Conservation (phyloP, 495 filamentous ascomycete species). For the Cercophora newfieldiana region DNA sequence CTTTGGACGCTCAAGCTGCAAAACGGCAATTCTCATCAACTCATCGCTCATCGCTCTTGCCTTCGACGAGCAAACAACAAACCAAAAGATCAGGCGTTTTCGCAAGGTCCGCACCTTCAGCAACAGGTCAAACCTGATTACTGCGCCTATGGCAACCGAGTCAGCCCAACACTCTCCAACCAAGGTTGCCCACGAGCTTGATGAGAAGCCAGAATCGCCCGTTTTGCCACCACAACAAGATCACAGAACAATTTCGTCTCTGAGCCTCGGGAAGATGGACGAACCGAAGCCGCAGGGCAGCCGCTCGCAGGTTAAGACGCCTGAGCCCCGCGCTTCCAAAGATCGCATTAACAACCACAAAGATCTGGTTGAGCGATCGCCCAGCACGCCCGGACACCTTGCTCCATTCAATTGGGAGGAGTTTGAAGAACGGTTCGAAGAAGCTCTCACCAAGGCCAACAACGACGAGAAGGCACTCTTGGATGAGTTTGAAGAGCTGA, state of each 20-base stretch:
- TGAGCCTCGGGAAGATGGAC: slow-evolving; percentile 24
- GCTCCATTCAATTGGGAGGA: slow-evolving; percentile 65
- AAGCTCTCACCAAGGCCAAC: slow-evolving; percentile 59
- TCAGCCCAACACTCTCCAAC: slow-evolving; percentile 21
- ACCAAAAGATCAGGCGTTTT: background rate
- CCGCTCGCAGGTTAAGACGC: slow-evolving; percentile 33
- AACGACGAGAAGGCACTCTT: slow-evolving; percentile 61
- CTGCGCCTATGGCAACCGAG: slow-evolving; percentile 22
- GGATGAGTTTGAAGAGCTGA: slow-evolving; percentile 61
- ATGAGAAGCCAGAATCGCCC: slow-evolving; percentile 25
- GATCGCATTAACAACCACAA: slow-evolving; percentile 30
- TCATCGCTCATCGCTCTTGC: background rate
- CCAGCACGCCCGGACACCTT: slow-evolving; percentile 48
- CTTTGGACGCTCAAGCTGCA: background rate
- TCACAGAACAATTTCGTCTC: slow-evolving; percentile 5
- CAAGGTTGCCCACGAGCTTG: slow-evolving; percentile 15
- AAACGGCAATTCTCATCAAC: background rate
- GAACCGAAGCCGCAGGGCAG: slow-evolving; percentile 23
- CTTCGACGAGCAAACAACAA: background rate
- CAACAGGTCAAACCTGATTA: background rate
- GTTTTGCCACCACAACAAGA: slow-evolving; percentile 21
- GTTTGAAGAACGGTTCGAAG: slow-evolving; percentile 62
- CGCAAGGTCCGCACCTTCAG: background rate
- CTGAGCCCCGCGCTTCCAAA: slow-evolving; percentile 36
- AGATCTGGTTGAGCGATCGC: slow-evolving; percentile 29